phyloP scores from a whole-genome alignment of 768 basidiomycete species.

The Pleurotus citrinopileatus region DNA sequence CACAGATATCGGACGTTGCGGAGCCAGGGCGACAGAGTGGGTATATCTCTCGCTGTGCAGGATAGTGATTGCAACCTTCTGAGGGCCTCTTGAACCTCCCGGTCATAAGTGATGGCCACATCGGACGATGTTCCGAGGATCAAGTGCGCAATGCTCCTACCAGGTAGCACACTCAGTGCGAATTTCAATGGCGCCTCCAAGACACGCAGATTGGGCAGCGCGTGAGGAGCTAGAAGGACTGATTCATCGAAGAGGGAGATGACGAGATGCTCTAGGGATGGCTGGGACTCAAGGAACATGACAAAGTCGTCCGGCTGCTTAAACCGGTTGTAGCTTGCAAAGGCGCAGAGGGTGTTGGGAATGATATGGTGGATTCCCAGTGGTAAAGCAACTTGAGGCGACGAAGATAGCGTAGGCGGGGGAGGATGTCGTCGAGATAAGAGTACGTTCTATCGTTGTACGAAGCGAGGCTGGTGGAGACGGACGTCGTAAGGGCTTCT shows the following conservation, averaged over 20 bases:
- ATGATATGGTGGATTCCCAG: not conserved
- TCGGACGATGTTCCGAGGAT: not conserved
- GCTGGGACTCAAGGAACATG: slow-evolving; percentile 1
- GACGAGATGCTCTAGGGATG: not conserved
- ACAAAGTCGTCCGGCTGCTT: not conserved
- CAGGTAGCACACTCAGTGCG: not conserved
- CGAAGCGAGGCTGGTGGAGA: not conserved
- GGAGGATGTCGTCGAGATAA: not conserved
- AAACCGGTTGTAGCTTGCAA: not conserved
- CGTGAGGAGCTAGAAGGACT: not conserved
- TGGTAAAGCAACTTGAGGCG: not conserved
- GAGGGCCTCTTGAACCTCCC: not conserved
- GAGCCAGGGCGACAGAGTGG: not conserved
- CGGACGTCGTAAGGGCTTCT: not conserved
- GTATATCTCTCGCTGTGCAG: not conserved
- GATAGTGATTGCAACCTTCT: not conserved
- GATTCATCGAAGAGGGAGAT: not conserved
- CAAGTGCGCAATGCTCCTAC: not conserved
- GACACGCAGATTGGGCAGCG: not conserved
- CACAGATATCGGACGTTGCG: not conserved
- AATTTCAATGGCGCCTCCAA: not conserved
- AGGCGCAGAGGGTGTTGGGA: not conserved
- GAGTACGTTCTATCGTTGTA: not conserved
- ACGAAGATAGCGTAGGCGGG: not conserved
- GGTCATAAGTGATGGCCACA: not conserved